These are phyloP conservation scores for Tulasnella sp. DNA, from an alignment of 768 basidiomycete species.

Conservation along the genomic window DNA sequence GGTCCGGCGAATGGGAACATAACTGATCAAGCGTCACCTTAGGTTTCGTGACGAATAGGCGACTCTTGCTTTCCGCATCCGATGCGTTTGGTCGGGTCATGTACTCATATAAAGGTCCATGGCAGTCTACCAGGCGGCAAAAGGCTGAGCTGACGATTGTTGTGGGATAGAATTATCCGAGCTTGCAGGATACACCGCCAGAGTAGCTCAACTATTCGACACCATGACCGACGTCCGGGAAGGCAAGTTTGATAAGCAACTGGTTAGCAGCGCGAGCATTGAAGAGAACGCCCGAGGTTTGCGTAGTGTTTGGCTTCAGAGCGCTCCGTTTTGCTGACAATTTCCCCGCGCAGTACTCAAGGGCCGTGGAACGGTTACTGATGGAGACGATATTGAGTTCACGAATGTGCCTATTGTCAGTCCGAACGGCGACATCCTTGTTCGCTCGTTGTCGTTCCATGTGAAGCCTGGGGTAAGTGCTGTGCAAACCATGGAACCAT, in stretches of 20 bases:
- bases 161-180: slow-evolving; percentile 73
- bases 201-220: slow-evolving; percentile 85
- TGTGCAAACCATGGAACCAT: neutral
- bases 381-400: slow-evolving; percentile 89
- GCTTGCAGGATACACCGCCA: slow-evolving; percentile 91
- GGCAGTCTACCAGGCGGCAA: neutral
- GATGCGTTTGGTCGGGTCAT: slow-evolving; percentile 96
- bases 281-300: slow-evolving; percentile 77
- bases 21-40: slow-evolving; percentile 2
- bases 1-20: neutral
- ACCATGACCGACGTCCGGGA: slow-evolving; percentile 85
- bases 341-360: slow-evolving; percentile 60
- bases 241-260: slow-evolving; percentile 86
- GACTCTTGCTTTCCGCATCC: slow-evolving; percentile 79
- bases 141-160: slow-evolving; percentile 27
- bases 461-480: slow-evolving; percentile 79
- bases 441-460: slow-evolving; percentile 82
- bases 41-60: slow-evolving; percentile 97
- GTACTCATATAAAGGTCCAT: slow-evolving; percentile 83
- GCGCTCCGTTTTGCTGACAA: neutral
- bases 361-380: slow-evolving; percentile 75
- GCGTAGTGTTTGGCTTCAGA: slow-evolving; percentile 27
- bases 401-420: slow-evolving; percentile 94
- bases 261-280: slow-evolving; percentile 72
- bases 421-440: slow-evolving; percentile 91